A percentile compares a stretch with the other conserved stretches of the same genome.
Evolutionary conservation across 257 asterid genomes (phyloP).

Genomic region (Capsicum rhomboideum): DNA sequence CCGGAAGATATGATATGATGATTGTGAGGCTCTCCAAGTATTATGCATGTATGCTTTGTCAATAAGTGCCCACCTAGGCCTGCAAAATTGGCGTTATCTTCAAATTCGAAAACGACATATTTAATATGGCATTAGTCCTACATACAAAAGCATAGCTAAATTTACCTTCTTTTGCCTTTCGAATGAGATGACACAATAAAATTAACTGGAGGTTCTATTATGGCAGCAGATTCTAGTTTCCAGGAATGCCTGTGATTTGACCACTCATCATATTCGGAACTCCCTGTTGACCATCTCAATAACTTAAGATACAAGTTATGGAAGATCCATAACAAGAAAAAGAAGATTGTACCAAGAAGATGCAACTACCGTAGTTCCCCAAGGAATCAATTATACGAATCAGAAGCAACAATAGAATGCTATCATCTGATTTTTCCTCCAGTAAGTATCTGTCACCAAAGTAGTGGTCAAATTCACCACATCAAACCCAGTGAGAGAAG

Average conservation of each 20-base stretch:
- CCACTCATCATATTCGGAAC: constrained; percentile 98
- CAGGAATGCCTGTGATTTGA: constrained; percentile 89
- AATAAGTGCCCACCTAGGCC: constrained; percentile 94
- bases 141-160: constrained; percentile 5
- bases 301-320: neutral
- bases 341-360: neutral
- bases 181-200: constrained; percentile 80
- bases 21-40: constrained; percentile 97
- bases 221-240: constrained; percentile 90
- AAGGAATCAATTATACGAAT: constrained; percentile 88
- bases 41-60: constrained; percentile 93
- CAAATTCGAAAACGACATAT: neutral
- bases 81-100: constrained; percentile 19
- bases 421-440: constrained; percentile 95
- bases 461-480: constrained; percentile 13
- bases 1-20: constrained; percentile 78
- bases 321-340: neutral
- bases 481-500: constrained; percentile 8
- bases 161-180: constrained; percentile 85
- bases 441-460: constrained; percentile 61
- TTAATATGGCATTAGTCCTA: constrained; percentile 2
- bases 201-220: constrained; percentile 86
- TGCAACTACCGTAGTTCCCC: constrained; percentile 76
- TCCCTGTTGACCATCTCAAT: constrained; percentile 41
- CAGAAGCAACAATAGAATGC: constrained; percentile 82